Conservation (phyloP, 2,329 filamentous ascomycete genomes). For the Aureobasidium lini region DNA sequence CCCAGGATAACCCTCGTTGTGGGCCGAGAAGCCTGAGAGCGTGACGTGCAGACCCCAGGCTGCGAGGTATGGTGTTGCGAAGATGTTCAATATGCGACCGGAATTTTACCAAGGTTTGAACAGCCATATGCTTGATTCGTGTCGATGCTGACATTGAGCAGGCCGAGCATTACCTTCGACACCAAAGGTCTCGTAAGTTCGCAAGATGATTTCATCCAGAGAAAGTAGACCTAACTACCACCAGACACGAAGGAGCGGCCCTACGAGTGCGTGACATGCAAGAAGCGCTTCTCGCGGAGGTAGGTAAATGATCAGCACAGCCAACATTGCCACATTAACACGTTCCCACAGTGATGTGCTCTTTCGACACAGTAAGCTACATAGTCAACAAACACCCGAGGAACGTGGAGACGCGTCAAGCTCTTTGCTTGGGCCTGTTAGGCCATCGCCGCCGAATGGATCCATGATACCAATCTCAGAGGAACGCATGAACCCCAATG, state of each 20-base stretch:
- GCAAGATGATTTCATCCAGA: slow-evolving; percentile 17
- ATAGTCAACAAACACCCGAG: slow-evolving; percentile 28
- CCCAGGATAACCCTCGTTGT: not conserved
- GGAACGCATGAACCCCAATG: not conserved
- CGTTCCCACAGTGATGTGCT: slow-evolving; percentile 37
- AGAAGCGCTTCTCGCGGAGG: slow-evolving; percentile 50
- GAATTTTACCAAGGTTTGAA: slow-evolving; percentile 43
- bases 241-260: slow-evolving; percentile 47
- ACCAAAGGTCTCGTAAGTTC: slow-evolving; percentile 47
- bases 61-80: slow-evolving; percentile 16
- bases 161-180: slow-evolving; percentile 48
- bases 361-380: slow-evolving; percentile 45
- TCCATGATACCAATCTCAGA: not conserved
- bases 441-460: slow-evolving; percentile 4
- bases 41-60: not conserved
- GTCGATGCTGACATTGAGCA: not conserved
- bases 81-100: slow-evolving; percentile 37
- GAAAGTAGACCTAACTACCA: slow-evolving; percentile 21
- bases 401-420: slow-evolving; percentile 21
- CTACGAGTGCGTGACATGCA: slow-evolving; percentile 46
- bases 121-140: not conserved
- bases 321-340: slow-evolving; percentile 9
- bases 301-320: slow-evolving; percentile 21
- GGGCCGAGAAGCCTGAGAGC: not conserved
- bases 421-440: not conserved